Evolutionary conservation across 176 grass and related monocot species (phyloP), one percentile per base, ranked within the genome.

Genomic region (Zizania latifolia): DNA sequence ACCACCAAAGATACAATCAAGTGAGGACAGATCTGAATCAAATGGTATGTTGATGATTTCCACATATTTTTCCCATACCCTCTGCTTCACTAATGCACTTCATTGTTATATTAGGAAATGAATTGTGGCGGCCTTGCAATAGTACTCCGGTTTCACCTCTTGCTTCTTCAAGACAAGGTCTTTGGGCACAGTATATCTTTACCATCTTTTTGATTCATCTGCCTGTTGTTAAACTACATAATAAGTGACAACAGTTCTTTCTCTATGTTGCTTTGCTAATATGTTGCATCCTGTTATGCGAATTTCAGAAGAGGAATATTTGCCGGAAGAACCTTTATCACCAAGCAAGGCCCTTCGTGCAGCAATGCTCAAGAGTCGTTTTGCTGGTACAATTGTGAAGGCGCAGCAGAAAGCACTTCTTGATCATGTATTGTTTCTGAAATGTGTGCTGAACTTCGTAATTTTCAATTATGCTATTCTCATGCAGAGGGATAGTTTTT

Each of bases 351-450:
- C 93, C 77, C 88, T 97, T 41, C 90, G 93, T 64, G 81, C 84
- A 80, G 93, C 90, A 67, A 89, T 90, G 44, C 76, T 97, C 45
- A 97, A 82, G 80, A 82, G 53, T 3, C 87, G 85, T 82, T 93
- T 97, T 90, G 90, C 93, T 60, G 85, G 84, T 62, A 97, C 93
- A 58, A 97, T 97, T 24, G 80, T 93, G 39, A 97, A 97, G 85
- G 90, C 90, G 1, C 85, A 97, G 36, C 80, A 93, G 54, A 86
- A 83, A 31, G 77, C 88, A 74, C 90, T 93, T 90, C 72, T 90
- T 51, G 83, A 82, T 83, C 92, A 91, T 80, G 88, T 95, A 84
- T 72, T 86, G 27, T 83, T 75, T 66, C 30, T 36, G 43, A 67
- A 80, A 41, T 70, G 29, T 13, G 68, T 51, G 21, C 43, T 66